Conservation (phyloP, 2,329 filamentous ascomycete species). For the Cladophialophora chaetospira region DNA sequence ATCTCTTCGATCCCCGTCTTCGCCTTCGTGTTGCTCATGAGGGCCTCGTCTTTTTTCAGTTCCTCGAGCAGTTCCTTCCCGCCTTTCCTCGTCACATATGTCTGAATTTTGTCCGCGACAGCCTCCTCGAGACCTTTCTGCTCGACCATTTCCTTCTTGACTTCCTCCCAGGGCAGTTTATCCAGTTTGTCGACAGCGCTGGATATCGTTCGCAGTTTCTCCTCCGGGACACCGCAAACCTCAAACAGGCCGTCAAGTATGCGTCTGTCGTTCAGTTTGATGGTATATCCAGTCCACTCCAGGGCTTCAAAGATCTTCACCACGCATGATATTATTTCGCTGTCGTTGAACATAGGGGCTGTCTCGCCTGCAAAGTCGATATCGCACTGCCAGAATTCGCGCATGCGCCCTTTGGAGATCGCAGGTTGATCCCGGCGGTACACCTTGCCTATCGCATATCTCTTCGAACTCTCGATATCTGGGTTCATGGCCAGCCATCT, state of each 20-base stretch:
- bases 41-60: conserved; percentile 66
- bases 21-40: conserved; percentile 72
- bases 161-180: conserved; percentile 87
- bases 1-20: conserved; percentile 81
- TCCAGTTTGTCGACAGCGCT: conserved; percentile 95
- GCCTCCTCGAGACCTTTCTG: conserved; percentile 78
- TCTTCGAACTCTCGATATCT: conserved; percentile 78
- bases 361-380: conserved; percentile 83
- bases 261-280: conserved; percentile 94
- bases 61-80: conserved; percentile 71
- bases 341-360: conserved; percentile 88
- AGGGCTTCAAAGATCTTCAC: conserved; percentile 82
- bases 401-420: conserved; percentile 88
- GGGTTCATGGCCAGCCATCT: conserved; percentile 92
- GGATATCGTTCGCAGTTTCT: conserved; percentile 86
- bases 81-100: conserved; percentile 78
- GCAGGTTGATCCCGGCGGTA: conserved; percentile 80
- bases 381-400: conserved; percentile 97
- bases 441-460: conserved; percentile 94
- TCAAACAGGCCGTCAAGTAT: conserved; percentile 91
- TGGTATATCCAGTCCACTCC: conserved; percentile 75
- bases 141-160: conserved; percentile 88
- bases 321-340: conserved; percentile 82
- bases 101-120: conserved; percentile 83
- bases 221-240: conserved; percentile 81